Percentiles rank a stretch among this genome's conserved stretches.
Conservation (phyloP, 73 alveolate genomes). For the Stentor roeselii region DNA sequence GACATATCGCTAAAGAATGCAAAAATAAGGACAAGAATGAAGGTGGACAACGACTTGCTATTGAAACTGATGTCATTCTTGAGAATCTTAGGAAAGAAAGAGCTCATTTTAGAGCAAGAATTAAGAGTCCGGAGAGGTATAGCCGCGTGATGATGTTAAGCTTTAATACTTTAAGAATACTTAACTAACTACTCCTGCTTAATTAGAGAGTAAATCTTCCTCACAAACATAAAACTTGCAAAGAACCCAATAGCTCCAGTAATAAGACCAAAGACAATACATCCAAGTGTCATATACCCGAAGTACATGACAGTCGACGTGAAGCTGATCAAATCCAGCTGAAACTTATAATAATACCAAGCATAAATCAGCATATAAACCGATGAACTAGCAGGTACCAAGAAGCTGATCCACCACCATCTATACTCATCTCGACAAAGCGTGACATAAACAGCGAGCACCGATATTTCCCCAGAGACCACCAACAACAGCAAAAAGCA, state of each 20-base stretch:
- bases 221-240: constrained; percentile 35
- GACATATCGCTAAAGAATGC: constrained; percentile 34
- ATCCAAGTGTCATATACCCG: constrained; percentile 44
- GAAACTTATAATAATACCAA: constrained; percentile 21
- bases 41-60: neutral
- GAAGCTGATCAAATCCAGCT: constrained; percentile 30
- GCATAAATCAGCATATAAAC: constrained; percentile 41
- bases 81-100: constrained; percentile 23
- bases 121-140: constrained; percentile 23
- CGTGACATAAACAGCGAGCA: constrained; percentile 28
- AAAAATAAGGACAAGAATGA: constrained; percentile 17
- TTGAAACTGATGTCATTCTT: neutral
- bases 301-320: constrained; percentile 36
- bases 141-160: neutral
- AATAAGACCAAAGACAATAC: constrained; percentile 26
- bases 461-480: constrained; percentile 42
- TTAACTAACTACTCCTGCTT: constrained; percentile 26
- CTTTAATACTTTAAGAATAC: neutral
- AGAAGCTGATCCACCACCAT: constrained; percentile 55
- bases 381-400: constrained; percentile 42
- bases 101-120: constrained; percentile 1
- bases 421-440: constrained; percentile 42
- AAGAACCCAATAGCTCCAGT: constrained; percentile 51
- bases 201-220: constrained; percentile 38
- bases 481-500: constrained; percentile 30